Conservation (phyloP, 352 stramenopile species). For the Pythium utonaiense region DNA sequence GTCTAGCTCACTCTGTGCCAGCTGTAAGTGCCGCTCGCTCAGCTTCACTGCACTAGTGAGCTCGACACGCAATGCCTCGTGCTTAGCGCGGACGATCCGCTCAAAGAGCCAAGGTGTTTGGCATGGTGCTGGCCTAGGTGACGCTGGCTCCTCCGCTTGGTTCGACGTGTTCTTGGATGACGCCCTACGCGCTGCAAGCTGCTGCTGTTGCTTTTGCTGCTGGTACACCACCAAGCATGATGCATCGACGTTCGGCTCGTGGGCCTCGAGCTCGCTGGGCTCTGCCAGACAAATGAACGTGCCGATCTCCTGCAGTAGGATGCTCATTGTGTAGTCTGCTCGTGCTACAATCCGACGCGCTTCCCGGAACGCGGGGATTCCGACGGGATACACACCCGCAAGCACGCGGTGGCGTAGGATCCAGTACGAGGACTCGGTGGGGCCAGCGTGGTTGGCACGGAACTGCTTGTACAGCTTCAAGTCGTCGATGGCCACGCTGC, state of each 20-base stretch:
- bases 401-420: slow-evolving; percentile 55
- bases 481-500: slow-evolving; percentile 52
- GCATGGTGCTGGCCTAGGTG: neutral
- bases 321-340: slow-evolving; percentile 48
- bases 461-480: slow-evolving; percentile 62
- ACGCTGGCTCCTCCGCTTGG: neutral
- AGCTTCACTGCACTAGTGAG: slow-evolving; percentile 35
- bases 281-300: slow-evolving; percentile 66
- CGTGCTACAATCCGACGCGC: slow-evolving; percentile 41
- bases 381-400: slow-evolving; percentile 48
- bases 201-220: neutral
- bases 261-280: slow-evolving; percentile 29
- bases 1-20: slow-evolving; percentile 31
- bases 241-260: slow-evolving; percentile 18
- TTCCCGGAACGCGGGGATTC: slow-evolving; percentile 36
- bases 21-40: slow-evolving; percentile 37
- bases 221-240: slow-evolving; percentile 13
- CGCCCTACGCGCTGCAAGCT: neutral
- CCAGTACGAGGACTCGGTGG: slow-evolving; percentile 72
- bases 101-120: slow-evolving; percentile 44
- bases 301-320: slow-evolving; percentile 60
- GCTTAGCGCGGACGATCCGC: slow-evolving; percentile 43
- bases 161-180: neutral
- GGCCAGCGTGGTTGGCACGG: slow-evolving; percentile 51
- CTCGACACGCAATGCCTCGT: slow-evolving; percentile 38